Evolutionary conservation across 2,329 filamentous ascomycete species (phyloP).

Genomic region (Claviceps sp.): DNA sequence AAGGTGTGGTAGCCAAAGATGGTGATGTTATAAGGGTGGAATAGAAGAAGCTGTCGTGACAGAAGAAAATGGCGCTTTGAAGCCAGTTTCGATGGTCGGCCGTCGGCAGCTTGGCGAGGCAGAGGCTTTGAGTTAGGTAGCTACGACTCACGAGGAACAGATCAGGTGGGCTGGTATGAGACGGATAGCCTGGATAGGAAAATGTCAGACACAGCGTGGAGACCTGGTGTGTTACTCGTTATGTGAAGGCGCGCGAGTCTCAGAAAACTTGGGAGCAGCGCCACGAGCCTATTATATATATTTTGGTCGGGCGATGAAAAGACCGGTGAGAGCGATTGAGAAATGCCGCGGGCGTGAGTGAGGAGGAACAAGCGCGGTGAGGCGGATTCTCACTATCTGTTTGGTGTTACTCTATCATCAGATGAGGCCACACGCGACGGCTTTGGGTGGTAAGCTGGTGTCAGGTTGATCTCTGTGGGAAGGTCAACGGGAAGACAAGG

Average conservation of each 20-base stretch:
- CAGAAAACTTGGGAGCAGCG: conserved; percentile 2
- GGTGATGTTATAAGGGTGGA: background rate
- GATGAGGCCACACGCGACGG: background rate
- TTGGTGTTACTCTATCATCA: conserved; percentile 1
- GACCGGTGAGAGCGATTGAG: conserved; percentile 4
- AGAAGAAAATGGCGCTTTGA: background rate
- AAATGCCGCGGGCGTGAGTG: conserved; percentile 4
- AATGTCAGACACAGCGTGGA: conserved; percentile 5
- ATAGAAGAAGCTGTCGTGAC: background rate
- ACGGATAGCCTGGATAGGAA: conserved; percentile 3
- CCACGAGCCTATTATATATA: conserved; percentile 8
- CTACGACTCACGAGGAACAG: background rate
- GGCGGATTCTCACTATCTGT: background rate
- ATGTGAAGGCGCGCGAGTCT: conserved; percentile 5
- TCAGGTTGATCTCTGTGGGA: conserved; percentile 2
- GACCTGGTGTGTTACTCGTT: conserved; percentile 1
- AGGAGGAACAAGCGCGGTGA: conserved; percentile 7
- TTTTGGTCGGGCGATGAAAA: background rate
- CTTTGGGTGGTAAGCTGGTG: conserved; percentile 3
- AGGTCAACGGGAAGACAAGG: background rate
- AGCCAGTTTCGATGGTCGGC: background rate
- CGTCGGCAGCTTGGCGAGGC: background rate
- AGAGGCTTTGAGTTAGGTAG: background rate
- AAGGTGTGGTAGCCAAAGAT: background rate
- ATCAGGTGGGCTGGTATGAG: conserved; percentile 3